Conservation (phyloP, 1,284 basidiomycete species). For the Apiotrichum brassicae region DNA sequence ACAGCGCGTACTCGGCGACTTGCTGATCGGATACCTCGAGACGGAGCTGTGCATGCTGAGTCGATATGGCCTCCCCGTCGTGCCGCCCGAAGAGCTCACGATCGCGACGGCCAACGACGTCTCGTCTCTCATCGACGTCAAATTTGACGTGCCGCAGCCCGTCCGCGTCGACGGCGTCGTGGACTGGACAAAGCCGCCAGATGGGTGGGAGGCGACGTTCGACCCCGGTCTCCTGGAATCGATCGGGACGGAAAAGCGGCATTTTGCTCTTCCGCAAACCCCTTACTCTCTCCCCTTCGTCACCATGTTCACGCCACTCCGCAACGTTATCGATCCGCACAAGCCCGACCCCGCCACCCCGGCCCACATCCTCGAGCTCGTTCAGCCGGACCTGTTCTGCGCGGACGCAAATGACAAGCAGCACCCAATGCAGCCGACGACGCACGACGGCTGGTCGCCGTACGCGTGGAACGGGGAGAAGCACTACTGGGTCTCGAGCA, state of each 20-base stretch:
- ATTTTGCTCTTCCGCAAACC: conserved; percentile 32
- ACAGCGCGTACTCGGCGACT: conserved; percentile 42
- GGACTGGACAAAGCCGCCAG: conserved; percentile 20
- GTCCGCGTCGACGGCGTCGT: not conserved
- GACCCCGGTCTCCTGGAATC: conserved; percentile 22
- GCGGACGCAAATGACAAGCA: conserved; percentile 43
- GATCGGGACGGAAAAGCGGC: conserved; percentile 28
- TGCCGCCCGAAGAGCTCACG: conserved; percentile 22
- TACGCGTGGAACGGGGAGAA: conserved; percentile 46
- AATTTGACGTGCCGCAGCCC: conserved; percentile 1
- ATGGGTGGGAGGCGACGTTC: conserved; percentile 39
- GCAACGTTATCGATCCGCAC: conserved; percentile 34
- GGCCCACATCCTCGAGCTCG: conserved; percentile 27
- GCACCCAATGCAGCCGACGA: conserved; percentile 39
- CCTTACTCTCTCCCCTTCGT: conserved; percentile 38
- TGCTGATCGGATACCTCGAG: conserved; percentile 44
- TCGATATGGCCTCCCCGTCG: conserved; percentile 31
- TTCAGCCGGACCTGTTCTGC: conserved; percentile 43
- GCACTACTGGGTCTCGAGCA: conserved; percentile 42
- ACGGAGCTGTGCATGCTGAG: conserved; percentile 43
- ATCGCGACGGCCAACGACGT: conserved; percentile 30
- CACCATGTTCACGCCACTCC: conserved; percentile 35
- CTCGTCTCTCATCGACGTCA: conserved; percentile 30
- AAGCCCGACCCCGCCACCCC: conserved; percentile 27
- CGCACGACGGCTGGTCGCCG: conserved; percentile 36